Evolutionary conservation across 2,329 filamentous ascomycete genomes (phyloP).

Genomic region (Colletotrichum orbiculare): DNA sequence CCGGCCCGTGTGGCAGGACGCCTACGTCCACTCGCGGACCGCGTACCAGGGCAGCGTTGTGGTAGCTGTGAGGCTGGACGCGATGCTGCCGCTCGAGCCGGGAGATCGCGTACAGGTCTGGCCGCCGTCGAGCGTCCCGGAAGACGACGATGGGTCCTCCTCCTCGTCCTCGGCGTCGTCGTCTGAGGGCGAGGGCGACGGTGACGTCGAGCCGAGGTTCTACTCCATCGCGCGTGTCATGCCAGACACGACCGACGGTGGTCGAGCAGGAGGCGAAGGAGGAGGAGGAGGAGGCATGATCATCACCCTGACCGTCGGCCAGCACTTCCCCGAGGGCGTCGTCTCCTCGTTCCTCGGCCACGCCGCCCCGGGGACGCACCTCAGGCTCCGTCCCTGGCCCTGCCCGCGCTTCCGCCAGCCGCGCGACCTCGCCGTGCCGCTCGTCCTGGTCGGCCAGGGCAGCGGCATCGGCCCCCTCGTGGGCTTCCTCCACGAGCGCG

Average conservation of each 20-base stretch:
- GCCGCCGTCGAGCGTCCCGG: constrained; percentile 3
- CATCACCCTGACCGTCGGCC: constrained; percentile 24
- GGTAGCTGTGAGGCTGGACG: constrained; percentile 18
- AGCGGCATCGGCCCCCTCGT: constrained; percentile 23
- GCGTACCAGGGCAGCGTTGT: constrained; percentile 16
- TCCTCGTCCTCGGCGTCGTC: too few species aligned
- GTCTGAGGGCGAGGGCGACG: neutral
- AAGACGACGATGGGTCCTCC: constrained; percentile 9
- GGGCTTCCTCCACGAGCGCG: constrained; percentile 30
- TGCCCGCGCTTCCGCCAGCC: constrained; percentile 28
- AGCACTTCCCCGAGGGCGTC: constrained; percentile 27
- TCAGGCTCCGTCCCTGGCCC: constrained; percentile 30
- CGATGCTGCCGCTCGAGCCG: constrained; percentile 24
- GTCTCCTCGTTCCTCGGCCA: constrained; percentile 24
- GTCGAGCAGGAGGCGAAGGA: neutral
- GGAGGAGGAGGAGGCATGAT: constrained; percentile 9
- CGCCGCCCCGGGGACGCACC: constrained; percentile 11
- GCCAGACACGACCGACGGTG: neutral
- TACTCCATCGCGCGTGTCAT: constrained; percentile 30
- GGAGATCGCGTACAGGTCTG: constrained; percentile 32
- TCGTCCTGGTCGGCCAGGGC: constrained; percentile 23
- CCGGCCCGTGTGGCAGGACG: constrained; percentile 28
- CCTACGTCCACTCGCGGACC: constrained; percentile 19
- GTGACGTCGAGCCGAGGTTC: constrained; percentile 29
- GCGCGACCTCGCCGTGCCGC: constrained; percentile 12